phyloP scores from a whole-genome alignment of 345 rosid genomes.

The Eucalyptus sp. region DNA sequence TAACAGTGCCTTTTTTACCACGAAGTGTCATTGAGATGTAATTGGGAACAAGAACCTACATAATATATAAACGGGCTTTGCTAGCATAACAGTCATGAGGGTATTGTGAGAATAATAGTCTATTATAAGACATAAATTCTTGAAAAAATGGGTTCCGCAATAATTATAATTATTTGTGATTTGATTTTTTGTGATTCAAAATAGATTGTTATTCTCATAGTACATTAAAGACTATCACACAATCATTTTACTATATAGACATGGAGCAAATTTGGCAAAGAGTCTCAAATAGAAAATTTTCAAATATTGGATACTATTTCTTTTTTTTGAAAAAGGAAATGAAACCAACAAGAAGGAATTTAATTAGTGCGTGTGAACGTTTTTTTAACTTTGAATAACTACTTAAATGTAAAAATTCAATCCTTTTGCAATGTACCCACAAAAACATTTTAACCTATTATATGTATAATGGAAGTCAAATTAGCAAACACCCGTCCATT shows the following conservation, averaged over 20 bases:
- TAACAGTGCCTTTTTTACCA: not conserved
- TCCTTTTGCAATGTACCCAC: not conserved
- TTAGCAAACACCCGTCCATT: not conserved
- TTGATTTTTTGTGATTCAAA: no score
- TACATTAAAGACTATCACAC: no score
- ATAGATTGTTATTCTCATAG: no score
- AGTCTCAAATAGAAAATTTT: not conserved
- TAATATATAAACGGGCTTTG: not conserved
- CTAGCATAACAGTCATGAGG: accelerated
- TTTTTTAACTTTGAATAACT: not conserved
- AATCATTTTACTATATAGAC: not conserved
- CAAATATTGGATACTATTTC: not conserved
- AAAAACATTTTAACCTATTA: not conserved
- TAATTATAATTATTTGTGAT: no score
- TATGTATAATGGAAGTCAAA: not conserved
- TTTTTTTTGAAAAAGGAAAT: not conserved
- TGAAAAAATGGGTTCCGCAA: no score
- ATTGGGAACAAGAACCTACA: not conserved
- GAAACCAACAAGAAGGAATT: not conserved
- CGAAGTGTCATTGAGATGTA: not conserved
- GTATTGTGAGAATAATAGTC: no score
- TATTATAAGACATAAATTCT: no score
- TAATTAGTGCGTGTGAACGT: not conserved
- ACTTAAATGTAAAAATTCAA: not conserved
- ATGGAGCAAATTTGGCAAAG: not conserved